Evolutionary conservation across 139 green algal species (phyloP), one percentile per base, ranked within the genome.

Genomic region (Coelastrella sp.): DNA sequence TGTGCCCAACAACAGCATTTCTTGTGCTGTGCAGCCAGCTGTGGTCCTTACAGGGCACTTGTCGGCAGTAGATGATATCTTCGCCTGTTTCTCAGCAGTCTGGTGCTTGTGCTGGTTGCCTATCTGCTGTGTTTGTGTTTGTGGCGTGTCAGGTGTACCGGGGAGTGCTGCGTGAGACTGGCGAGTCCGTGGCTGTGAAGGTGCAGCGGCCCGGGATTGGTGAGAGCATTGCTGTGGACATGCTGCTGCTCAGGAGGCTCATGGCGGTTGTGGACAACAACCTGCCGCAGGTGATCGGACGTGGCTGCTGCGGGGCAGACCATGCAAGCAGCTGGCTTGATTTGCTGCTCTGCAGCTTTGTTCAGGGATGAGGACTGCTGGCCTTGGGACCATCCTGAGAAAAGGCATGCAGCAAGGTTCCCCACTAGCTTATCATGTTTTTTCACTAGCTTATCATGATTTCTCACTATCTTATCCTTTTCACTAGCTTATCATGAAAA

Each of bases 201-300:
- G 98, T 99, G 72, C 98, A 99, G 96, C 94, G 98, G 61, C 98
- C 98, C 7, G 95, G 95, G 73, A 99, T 99, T 68, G 95, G 94
- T 20, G 98, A 98, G 85, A 93, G 86, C 92, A 99, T 99, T 66
- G 97, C 97, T 4, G 88, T 98, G 14, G 97, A 99, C 94, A 97
- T 99, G 94, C 93, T 99, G 82, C 95, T 99, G 93, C 95, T 99
- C 88, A 91, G 97, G 7, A 84, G 95, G 24, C 92, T 98, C 8
- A 96, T 97, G 93, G 84, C 58, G 22, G 90, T 95, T 0, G 89
- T 98, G 56, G 97, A 99, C 91, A 56, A 74, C 24, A 94, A 95
- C 73, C 75, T 97, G 17, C 87, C 92, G 12, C 89, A 91, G 84
- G 22, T 92, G 22, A 56, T 19, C 19, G 65, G 15, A 73, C 65